Conservation (phyloP, 1,284 basidiomycete species). For the Golubevia sp. region DNA sequence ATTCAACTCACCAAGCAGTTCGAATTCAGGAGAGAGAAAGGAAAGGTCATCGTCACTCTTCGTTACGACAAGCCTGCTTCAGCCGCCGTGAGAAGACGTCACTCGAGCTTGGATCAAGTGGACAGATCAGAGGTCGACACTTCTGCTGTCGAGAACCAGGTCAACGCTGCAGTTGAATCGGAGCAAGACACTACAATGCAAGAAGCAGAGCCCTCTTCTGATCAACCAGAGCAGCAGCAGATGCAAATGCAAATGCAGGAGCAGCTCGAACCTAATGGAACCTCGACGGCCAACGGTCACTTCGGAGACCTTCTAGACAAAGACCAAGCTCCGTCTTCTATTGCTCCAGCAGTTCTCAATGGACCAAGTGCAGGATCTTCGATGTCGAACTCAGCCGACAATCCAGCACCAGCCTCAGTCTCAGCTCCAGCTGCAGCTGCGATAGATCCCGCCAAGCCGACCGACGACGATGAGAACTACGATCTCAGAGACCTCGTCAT, state of each 20-base stretch:
- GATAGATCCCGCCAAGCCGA: neutral
- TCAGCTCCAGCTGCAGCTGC: neutral
- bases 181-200: slow-evolving; percentile 1
- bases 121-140: neutral
- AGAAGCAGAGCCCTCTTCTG: no score
- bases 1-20: slow-evolving; percentile 45
- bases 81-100: slow-evolving; percentile 2
- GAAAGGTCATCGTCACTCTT: slow-evolving; percentile 44
- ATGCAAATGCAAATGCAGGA: neutral
- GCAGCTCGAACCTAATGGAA: neutral
- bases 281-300: neutral
- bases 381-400: neutral
- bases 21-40: slow-evolving; percentile 40
- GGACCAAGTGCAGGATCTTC: neutral
- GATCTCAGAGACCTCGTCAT: slow-evolving; percentile 41
- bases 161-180: neutral
- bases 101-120: slow-evolving; percentile 5
- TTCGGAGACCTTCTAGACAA: neutral
- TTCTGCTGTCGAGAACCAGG: neutral
- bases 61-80: slow-evolving; percentile 26
- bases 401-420: slow-evolving; percentile 2
- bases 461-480: slow-evolving; percentile 16
- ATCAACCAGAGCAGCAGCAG: slow-evolving; percentile 5
- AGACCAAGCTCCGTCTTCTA: slow-evolving; percentile 1
- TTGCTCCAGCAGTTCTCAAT: neutral